phyloP scores from a whole-genome alignment of 306 rosid genomes.

The Pyrus bretschneideri region DNA sequence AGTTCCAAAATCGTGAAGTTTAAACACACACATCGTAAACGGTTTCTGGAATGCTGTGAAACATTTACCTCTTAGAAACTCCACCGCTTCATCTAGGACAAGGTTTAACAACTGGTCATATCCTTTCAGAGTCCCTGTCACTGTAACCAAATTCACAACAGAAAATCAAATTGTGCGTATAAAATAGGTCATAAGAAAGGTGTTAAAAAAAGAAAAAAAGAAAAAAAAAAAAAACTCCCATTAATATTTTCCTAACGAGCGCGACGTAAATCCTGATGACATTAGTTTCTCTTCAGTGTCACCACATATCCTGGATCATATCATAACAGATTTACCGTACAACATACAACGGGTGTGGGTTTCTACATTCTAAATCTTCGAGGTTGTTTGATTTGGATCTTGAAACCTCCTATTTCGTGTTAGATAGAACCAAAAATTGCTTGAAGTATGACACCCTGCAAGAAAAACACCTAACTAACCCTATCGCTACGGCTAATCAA shows the following conservation, averaged over 20 bases:
- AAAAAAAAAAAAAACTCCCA: background rate
- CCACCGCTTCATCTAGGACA: conserved; percentile 87
- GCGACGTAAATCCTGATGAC: background rate
- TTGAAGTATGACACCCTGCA: background rate
- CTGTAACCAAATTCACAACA: conserved; percentile 27
- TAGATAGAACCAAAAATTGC: background rate
- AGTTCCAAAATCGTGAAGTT: background rate
- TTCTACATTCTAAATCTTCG: background rate
- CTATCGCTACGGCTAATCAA: background rate
- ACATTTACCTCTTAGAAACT: conserved; percentile 74
- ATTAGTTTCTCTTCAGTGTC: background rate
- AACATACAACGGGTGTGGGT: background rate
- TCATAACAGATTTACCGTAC: background rate
- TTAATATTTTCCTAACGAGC: background rate
- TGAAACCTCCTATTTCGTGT: background rate
- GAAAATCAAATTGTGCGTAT: background rate
- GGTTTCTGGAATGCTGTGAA: background rate
- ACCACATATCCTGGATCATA: background rate
- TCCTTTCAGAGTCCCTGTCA: conserved; percentile 92
- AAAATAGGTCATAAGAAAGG: too few species aligned
- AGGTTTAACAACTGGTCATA: conserved; percentile 95
- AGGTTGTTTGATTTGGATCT: background rate
- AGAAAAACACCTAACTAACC: background rate
- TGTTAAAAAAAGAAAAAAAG: background rate
- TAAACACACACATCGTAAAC: too few species aligned